These are phyloP conservation scores for Picea mariana DNA, from an alignment of 83 land plant species.

Conservation along the genomic window DNA sequence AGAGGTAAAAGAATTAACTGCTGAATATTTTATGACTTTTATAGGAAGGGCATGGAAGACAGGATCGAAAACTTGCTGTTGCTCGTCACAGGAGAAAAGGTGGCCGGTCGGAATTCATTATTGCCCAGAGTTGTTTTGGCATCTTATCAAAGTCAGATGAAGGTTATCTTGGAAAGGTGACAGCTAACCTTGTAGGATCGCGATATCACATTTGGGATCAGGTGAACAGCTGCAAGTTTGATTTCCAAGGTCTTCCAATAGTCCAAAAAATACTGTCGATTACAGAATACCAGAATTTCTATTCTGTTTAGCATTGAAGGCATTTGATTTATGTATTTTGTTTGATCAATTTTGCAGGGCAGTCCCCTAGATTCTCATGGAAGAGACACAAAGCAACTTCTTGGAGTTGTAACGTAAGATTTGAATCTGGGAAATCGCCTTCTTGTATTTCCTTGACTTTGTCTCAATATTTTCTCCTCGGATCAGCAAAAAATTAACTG, in stretches of 20 bases:
- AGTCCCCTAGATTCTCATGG: slow-evolving; percentile 20
- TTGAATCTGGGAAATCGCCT: not conserved
- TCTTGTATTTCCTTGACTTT: slow-evolving; percentile 1
- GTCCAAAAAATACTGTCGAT: not conserved
- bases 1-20: not conserved
- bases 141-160: slow-evolving; percentile 55
- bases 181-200: slow-evolving; percentile 78
- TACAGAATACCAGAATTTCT: too few relatives aligned
- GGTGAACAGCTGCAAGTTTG: slow-evolving; percentile 23
- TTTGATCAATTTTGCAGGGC: slow-evolving; percentile 31
- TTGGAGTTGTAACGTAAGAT: slow-evolving; percentile 62
- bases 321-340: not conserved
- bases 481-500: not conserved
- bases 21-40: not conserved
- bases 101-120: slow-evolving; percentile 65
- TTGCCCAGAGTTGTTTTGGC: slow-evolving; percentile 61
- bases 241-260: not conserved
- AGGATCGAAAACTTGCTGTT: slow-evolving; percentile 75
- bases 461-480: not conserved
- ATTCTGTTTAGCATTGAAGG: too few relatives aligned
- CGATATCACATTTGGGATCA: slow-evolving; percentile 72
- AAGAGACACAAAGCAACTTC: slow-evolving; percentile 47
- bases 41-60: slow-evolving; percentile 86
- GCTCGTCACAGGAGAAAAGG: slow-evolving; percentile 56
- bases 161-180: slow-evolving; percentile 54